phyloP scores from a whole-genome alignment of 805 yeast genomes.

The Candida vartiovaarae region DNA sequence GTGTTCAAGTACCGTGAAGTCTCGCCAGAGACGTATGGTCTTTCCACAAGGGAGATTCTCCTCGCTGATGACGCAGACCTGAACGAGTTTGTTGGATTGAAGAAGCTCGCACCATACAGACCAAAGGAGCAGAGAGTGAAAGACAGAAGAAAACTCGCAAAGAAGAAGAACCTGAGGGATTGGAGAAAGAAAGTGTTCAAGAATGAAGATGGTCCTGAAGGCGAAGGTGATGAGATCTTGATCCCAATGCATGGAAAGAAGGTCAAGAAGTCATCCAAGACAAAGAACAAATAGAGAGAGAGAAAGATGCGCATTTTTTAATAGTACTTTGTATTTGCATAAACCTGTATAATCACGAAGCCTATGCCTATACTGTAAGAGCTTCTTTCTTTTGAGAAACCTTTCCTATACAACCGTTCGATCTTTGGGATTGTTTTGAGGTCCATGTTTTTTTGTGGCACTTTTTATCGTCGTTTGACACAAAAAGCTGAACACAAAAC shows the following conservation, averaged over 20 bases:
- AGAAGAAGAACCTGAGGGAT: slow-evolving; percentile 73
- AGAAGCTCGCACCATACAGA: slow-evolving; percentile 91
- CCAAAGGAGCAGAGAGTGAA: slow-evolving; percentile 61
- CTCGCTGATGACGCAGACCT: slow-evolving; percentile 83
- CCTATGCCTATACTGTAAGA: no score
- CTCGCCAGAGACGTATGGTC: slow-evolving; percentile 88
- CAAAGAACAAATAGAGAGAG: slow-evolving; percentile 5
- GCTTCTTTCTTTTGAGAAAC: no score
- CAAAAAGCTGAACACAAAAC: no score
- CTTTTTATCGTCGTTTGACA: no score
- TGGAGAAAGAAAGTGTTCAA: slow-evolving; percentile 86
- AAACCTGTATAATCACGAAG: no score
- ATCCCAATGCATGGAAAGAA: slow-evolving; percentile 17
- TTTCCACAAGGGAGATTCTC: slow-evolving; percentile 78
- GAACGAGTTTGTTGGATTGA: slow-evolving; percentile 79
- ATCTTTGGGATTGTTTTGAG: no score
- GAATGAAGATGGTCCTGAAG: slow-evolving; percentile 41
- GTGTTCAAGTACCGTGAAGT: slow-evolving; percentile 87
- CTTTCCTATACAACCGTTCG: no score
- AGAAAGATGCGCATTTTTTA: neutral
- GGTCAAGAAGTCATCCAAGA: slow-evolving; percentile 5
- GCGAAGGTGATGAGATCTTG: slow-evolving; percentile 19
- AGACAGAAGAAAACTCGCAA: slow-evolving; percentile 79
- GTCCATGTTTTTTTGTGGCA: no score
- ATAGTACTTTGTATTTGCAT: no score